Evolutionary conservation across 1,139 yeast species (phyloP), one percentile per base, ranked within the genome.

Genomic region (Zygoascus sp.): DNA sequence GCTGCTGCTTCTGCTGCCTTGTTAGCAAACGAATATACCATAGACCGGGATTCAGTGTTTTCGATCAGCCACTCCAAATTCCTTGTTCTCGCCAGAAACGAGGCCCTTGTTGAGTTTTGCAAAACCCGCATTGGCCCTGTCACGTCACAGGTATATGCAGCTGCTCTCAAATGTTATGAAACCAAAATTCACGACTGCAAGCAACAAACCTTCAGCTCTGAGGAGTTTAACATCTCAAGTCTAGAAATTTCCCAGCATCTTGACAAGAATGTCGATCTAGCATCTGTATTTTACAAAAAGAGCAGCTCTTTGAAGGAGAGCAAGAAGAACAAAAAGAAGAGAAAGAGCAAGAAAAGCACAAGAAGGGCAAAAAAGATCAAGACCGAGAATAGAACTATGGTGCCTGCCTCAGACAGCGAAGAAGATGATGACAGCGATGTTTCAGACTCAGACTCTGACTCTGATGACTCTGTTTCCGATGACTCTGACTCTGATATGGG

Each of bases 41-140:
- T 63, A 10, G 62, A 63, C 39, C 51, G 57, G 2, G 57, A 62
- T 6, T 63, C 82, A 9, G 76, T 83, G 1, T 67, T 89, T 11
- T 71, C 81, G 1, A 74, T 89, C 57, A 83, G 82, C 58, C 72
- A 84, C 49, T 75, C 77, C 28, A 72, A 95, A 55, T 88, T 77
- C 59, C 73, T 84, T 49, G 83, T 88, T 57, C 68, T 77, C 39
- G 73, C 82, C 58, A 75, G 97, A 53, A 75, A 84, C 13, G 66
- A 70, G 36, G 84, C 84, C 52, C 72, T 92, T 23, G 77, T 73
- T 1, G 77, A 77, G 36, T 73, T 85, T 45, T 86, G 83, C 16
- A 73, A 74, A 35, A 80, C 83, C 42, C 74, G 90, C 50, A 67
- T 89, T 40, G 98, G 98, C 5, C 65, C 74, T 10, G 65, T 83